phyloP scores from a whole-genome alignment of 345 rosid species.

The Salix dunnii region DNA sequence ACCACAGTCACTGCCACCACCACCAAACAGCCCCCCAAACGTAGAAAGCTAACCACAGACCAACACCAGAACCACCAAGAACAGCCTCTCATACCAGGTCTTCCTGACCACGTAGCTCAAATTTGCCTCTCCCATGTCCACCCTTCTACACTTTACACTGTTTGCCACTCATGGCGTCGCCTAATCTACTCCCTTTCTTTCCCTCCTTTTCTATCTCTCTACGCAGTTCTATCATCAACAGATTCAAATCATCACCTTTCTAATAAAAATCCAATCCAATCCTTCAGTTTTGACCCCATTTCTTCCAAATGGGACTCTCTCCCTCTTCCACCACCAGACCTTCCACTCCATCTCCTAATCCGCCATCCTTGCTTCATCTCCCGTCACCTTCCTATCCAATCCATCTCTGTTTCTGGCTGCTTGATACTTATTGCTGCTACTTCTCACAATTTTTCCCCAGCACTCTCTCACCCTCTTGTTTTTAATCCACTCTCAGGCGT shows the following conservation, averaged over 20 bases:
- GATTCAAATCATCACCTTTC: not conserved
- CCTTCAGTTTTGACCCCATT: constrained; percentile 42
- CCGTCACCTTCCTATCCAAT: constrained; percentile 41
- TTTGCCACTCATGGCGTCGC: constrained; percentile 55
- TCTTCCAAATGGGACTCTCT: constrained; percentile 39
- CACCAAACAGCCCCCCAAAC: constrained; percentile 20
- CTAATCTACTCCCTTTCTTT: constrained; percentile 44
- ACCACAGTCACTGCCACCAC: not conserved
- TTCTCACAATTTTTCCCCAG: constrained; percentile 34
- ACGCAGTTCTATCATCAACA: constrained; percentile 35
- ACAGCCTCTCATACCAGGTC: constrained; percentile 42
- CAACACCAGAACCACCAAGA: not conserved
- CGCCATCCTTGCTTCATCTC: constrained; percentile 50
- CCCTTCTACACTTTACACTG: constrained; percentile 39
- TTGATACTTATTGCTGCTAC: constrained; percentile 48
- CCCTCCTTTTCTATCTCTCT: constrained; percentile 49
- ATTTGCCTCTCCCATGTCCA: constrained; percentile 42
- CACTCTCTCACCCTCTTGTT: constrained; percentile 39
- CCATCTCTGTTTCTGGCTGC: constrained; percentile 35
- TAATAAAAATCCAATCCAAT: constrained; percentile 11
- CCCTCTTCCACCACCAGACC: constrained; percentile 39
- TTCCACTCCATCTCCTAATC: constrained; percentile 37
- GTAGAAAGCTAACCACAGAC: constrained; percentile 17
- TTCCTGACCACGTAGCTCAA: constrained; percentile 46
- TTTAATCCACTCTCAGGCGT: constrained; percentile 31